These are phyloP conservation scores for Lojkania enalia DNA, from an alignment of 2,329 filamentous ascomycete genomes.

Conservation along the genomic window DNA sequence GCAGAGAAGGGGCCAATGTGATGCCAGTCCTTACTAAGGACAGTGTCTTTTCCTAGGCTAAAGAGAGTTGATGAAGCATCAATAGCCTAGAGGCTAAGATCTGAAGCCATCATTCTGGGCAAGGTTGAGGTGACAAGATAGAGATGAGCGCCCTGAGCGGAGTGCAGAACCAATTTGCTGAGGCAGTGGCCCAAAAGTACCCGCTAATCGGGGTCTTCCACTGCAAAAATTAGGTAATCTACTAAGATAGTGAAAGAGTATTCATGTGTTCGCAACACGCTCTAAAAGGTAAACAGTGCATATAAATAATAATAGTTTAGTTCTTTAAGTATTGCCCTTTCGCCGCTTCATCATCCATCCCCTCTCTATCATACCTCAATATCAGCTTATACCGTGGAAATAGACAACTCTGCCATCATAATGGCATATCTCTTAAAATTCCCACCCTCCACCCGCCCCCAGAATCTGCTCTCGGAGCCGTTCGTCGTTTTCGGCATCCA, in stretches of 20 bases:
- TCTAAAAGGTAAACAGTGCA: no score
- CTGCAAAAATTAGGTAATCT: neutral
- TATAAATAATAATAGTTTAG: no score
- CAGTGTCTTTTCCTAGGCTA: no score
- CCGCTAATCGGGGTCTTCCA: no score
- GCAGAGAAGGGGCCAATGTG: no score
- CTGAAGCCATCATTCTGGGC: neutral
- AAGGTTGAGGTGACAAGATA: neutral
- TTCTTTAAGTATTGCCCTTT: no score
- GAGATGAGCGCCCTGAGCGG: neutral
- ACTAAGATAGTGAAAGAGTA: neutral
- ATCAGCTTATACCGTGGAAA: neutral
- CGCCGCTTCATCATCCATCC: no score
- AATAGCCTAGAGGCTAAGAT: no score
- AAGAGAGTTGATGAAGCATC: no score
- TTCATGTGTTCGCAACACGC: neutral
- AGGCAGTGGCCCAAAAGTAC: no score
- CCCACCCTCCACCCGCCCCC: constrained; percentile 4
- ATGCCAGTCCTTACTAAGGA: no score
- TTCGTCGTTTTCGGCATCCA: constrained; percentile 28
- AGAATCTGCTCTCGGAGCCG: constrained; percentile 18
- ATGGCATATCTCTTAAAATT: constrained; percentile 34
- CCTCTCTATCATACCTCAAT: neutral
- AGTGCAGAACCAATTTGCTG: neutral
- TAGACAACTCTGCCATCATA: neutral